Evolutionary conservation across 768 basidiomycete species (phyloP).

Genomic region (Phylloporus scabripes): DNA sequence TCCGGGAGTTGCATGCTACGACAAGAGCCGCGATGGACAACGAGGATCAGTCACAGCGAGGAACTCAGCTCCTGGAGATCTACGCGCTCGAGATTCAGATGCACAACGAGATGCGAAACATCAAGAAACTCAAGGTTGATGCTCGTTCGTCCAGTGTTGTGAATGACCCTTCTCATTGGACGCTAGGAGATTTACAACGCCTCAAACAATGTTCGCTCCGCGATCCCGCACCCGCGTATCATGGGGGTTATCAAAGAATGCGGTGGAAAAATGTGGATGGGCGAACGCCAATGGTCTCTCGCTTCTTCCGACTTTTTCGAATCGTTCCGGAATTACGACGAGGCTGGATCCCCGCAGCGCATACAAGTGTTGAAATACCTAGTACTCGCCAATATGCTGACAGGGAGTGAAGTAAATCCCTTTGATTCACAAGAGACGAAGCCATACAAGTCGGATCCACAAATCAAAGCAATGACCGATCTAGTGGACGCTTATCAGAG

Average conservation of each 20-base stretch:
- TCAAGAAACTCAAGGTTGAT: constrained; percentile 87
- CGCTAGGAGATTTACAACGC: constrained; percentile 96
- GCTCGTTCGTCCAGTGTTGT: not conserved
- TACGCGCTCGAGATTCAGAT: constrained; percentile 99
- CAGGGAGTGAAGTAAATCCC: constrained; percentile 96
- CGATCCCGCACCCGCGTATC: constrained; percentile 96
- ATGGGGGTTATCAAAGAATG: constrained; percentile 99
- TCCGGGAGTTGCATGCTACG: constrained; percentile 67
- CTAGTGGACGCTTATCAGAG: constrained; percentile 95
- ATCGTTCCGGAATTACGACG: constrained; percentile 97
- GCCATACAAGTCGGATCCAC: constrained; percentile 91
- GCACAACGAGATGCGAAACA: constrained; percentile 95
- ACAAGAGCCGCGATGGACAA: constrained; percentile 57
- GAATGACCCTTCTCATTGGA: not conserved
- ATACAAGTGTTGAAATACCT: constrained; percentile 99
- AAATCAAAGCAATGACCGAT: constrained; percentile 98
- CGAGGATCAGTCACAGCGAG: constrained; percentile 86
- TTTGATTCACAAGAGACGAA: constrained; percentile 99
- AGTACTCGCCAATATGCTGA: constrained; percentile 96
- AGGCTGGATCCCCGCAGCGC: constrained; percentile 92
- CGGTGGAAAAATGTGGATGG: constrained; percentile 99
- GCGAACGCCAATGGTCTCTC: constrained; percentile 97
- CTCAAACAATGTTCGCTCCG: constrained; percentile 84
- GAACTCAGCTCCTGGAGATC: constrained; percentile 91
- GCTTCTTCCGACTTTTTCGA: constrained; percentile 99